phyloP scores from a whole-genome alignment of 2,329 filamentous ascomycete species.

The Verticillium isaacii region DNA sequence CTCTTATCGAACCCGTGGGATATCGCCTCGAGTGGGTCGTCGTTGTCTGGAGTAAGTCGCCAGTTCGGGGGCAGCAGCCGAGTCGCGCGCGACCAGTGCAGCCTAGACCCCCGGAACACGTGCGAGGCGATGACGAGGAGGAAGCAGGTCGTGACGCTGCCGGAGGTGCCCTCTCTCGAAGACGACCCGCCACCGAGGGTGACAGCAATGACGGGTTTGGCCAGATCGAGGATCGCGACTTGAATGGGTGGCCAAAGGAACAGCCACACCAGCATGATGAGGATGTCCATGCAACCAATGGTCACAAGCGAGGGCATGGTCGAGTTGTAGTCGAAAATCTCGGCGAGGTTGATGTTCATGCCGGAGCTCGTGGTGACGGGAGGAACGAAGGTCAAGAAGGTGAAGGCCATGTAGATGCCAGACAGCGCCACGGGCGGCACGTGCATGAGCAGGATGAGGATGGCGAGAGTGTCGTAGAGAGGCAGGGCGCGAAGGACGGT shows the following conservation, averaged over 20 bases:
- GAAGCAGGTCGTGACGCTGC: conserved; percentile 68
- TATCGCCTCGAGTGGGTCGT: conserved; percentile 42
- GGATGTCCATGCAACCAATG: conserved; percentile 75
- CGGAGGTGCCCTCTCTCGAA: conserved; percentile 62
- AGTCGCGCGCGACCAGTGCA: conserved; percentile 41
- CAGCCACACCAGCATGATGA: conserved; percentile 81
- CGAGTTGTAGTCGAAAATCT: conserved; percentile 84
- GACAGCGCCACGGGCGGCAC: conserved; percentile 84
- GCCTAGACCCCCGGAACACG: conserved; percentile 42
- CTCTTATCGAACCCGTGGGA: conserved; percentile 49
- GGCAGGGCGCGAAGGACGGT: conserved; percentile 89
- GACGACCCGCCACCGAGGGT: conserved; percentile 79
- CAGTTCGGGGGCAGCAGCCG: conserved; percentile 42
- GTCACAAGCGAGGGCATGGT: conserved; percentile 84
- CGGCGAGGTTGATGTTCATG: conserved; percentile 76
- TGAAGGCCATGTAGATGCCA: conserved; percentile 87
- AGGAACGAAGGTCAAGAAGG: conserved; percentile 86
- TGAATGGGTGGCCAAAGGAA: conserved; percentile 85
- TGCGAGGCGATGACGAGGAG: conserved; percentile 59
- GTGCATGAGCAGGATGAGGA: conserved; percentile 92
- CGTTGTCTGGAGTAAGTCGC: conserved; percentile 37
- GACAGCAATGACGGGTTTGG: conserved; percentile 89
- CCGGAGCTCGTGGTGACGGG: conserved; percentile 74
- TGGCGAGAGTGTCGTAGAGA: conserved; percentile 90
- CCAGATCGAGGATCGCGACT: conserved; percentile 81